phyloP scores from a whole-genome alignment of 306 rosid genomes.

The Vigna mungo region DNA sequence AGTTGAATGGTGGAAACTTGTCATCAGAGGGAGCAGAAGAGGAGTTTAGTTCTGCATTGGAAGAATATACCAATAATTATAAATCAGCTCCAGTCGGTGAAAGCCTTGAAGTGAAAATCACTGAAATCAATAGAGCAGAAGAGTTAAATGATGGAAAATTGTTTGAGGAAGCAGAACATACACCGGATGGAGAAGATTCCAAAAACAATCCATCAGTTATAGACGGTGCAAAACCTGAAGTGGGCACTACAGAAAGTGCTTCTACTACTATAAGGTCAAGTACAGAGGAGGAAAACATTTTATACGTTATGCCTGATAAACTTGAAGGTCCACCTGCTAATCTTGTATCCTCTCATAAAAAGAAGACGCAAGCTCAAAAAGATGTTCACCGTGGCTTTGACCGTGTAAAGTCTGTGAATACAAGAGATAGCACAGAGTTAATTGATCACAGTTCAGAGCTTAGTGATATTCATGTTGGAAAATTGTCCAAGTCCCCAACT shows the following conservation, averaged over 20 bases:
- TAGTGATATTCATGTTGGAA: slow-evolving; percentile 42
- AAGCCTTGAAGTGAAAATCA: slow-evolving; percentile 19
- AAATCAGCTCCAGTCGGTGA: slow-evolving; percentile 18
- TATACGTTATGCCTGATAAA: slow-evolving; percentile 37
- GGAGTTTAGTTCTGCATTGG: slow-evolving; percentile 19
- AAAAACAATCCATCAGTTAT: slow-evolving; percentile 35
- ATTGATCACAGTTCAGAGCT: slow-evolving; percentile 54
- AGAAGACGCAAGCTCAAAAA: slow-evolving; percentile 47
- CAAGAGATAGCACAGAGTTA: slow-evolving; percentile 42
- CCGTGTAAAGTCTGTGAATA: slow-evolving; percentile 43
- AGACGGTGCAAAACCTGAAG: slow-evolving; percentile 48
- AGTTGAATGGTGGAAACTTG: slow-evolving; percentile 15
- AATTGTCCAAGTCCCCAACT: slow-evolving; percentile 52
- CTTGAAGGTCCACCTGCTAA: slow-evolving; percentile 48
- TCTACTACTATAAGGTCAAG: slow-evolving; percentile 53
- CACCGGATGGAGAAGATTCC: slow-evolving; percentile 35
- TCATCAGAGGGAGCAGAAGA: slow-evolving; percentile 19
- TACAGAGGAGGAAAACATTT: slow-evolving; percentile 44
- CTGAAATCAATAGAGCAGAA: slow-evolving; percentile 38
- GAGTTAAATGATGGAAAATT: slow-evolving; percentile 35
- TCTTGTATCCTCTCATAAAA: slow-evolving; percentile 50
- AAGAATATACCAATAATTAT: slow-evolving; percentile 14
- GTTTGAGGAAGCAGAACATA: slow-evolving; percentile 27
- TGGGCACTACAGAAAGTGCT: slow-evolving; percentile 39
- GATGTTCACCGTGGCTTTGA: slow-evolving; percentile 37